Conservation (phyloP, 2,329 filamentous ascomycete species). For the Aureobasidium musti region DNA sequence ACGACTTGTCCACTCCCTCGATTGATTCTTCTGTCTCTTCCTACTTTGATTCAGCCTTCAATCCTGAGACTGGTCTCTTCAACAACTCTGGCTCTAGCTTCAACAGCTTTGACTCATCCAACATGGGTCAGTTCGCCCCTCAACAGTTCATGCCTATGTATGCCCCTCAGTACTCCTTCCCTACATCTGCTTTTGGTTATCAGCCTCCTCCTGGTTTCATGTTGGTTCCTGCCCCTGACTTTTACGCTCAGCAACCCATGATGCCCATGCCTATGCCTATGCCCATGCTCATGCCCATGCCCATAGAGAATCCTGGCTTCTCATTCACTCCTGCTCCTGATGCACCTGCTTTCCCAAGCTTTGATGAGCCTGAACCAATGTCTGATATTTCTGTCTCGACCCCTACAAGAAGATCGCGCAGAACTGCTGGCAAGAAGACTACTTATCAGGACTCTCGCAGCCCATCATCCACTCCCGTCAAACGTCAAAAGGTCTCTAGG, state of each 20-base stretch:
- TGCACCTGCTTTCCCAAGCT: neutral
- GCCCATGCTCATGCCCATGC: conserved; percentile 8
- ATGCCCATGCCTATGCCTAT: conserved; percentile 4
- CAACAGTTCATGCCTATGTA: neutral
- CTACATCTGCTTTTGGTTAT: neutral
- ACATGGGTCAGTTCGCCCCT: neutral
- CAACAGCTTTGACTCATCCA: neutral
- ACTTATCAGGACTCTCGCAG: neutral
- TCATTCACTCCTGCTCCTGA: neutral
- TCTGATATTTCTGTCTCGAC: neutral
- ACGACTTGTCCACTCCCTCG: neutral
- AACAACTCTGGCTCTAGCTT: conserved; percentile 4
- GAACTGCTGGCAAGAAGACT: neutral
- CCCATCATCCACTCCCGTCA: neutral
- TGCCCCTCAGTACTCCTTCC: neutral
- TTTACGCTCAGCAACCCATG: neutral
- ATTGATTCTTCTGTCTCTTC: neutral
- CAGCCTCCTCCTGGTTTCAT: conserved; percentile 15
- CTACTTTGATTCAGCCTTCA: neutral
- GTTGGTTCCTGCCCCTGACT: neutral
- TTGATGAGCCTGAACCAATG: neutral
- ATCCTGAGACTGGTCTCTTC: neutral
- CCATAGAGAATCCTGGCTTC: neutral
- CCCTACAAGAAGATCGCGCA: neutral
- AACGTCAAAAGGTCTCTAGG: neutral